Evolutionary conservation across 306 rosid genomes (phyloP), one percentile per base, ranked within the genome.

Genomic region (Echinosophora koreensis): DNA sequence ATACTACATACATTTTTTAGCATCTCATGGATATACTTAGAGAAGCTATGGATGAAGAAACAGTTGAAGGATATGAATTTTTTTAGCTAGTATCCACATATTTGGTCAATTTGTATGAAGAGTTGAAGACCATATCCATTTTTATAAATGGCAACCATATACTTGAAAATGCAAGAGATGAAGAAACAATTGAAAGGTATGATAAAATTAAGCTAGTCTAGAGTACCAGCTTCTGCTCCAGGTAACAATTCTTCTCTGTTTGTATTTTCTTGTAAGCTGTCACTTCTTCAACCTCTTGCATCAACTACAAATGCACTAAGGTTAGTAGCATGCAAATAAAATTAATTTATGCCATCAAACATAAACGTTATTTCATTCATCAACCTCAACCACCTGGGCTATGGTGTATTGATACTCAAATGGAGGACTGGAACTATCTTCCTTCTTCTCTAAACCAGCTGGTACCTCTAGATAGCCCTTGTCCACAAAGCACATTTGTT

Each of bases 211-310:
- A 46, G 27, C 32, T n/a, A 41, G 49, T 42, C 76, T 17, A 37
- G 38, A 49, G 16, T 90, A 89, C 97, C 97, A 87, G 88, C 76
- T 86, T 87, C 11, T 85, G 77, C 80, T 90, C 88, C 60, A 95
- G 66, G 77, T 38, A 39, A 77, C 68, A 49, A 60, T 61, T 88
- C 74, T 74, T 87, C 58, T 66, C 62, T 35, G 74, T 66, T 35
- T 88, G 90, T 42, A 70, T 77, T 73, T 69, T 16, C 57, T 79
- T 84, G 46, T 80, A 88, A 77, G 64, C 68, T 65, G 59, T 79
- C 2, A 86, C 77, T 82, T 89, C 94, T 71, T 80, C 83, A 41
- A 83, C 81, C 80, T 86, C 92, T 80, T 83, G 85, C 70, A 69
- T 60, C 76, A 85, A 79, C 97, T 90, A 57, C 79, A 75, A 32